Base-by-base conservation (phyloP, 2,329 filamentous ascomycete species). In the Clonostachys rhizophaga region DNA sequence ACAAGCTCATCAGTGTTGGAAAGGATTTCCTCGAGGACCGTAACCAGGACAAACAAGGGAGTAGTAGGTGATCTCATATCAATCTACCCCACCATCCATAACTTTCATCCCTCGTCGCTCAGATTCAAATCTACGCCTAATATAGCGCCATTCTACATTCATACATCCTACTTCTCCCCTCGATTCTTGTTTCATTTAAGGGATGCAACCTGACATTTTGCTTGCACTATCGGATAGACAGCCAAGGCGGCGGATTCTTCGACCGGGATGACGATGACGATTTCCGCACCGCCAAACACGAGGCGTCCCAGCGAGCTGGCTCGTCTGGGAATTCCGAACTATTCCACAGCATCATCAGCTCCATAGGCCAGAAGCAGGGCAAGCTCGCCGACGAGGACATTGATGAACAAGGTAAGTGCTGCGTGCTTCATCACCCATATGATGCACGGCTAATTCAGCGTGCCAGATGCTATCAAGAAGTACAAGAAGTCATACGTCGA, bases 401-500 rank as follows among this genome's bases (percentile, higher is more conserved):
- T 40, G 68, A 71, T 34, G 77, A 82, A 57, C 66, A 77, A 17
- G 72, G 76, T 75, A 49, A 37, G 67, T 55, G 18, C 4, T 33
- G 24, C 14, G 24, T 13, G 14, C 17, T 16, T 12, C 5, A 5
- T 10, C n/a, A 6, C 12, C 12, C 37, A n/a, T 16, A 2, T 11
- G 2, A 14, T 5, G 16, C 34, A 30, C 24, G 24, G 9, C 24
- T 30, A 30, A 30, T 30, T 10, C 24, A 30, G 24, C 24, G 24
- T 10, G 24, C 20, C 55, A 80, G 79, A 89, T 50, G 86, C 87
- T 16, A 79, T 92, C 18, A 74, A 79, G 55, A 81, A 87, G 54
- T 90, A 96, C 71, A 78, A 91, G 69, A 77, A 86, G 49, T 81
- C 86, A 58, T 95, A 91, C 61, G 71, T 75, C 18, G 69, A 74